Percentiles rank a stretch among this genome's conserved stretches.
These are phyloP conservation scores for Brassica hybrid DNA, from an alignment of 441 rosid genomes.

Conservation along the genomic window DNA sequence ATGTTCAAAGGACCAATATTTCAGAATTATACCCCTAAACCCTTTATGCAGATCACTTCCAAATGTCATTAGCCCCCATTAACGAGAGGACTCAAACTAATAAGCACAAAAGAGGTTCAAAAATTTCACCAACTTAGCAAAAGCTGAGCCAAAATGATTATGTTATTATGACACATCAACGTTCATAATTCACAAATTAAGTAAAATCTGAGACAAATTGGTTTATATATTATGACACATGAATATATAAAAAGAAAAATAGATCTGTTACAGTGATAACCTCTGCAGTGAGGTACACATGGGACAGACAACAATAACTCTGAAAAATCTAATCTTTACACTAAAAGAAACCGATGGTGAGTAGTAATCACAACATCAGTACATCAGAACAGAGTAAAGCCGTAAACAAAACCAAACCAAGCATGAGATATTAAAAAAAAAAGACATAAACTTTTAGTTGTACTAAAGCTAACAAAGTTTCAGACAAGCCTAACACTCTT, in stretches of 20 bases:
- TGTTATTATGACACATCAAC: neutral
- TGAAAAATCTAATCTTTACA: conserved; percentile 21
- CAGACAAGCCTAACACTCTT: conserved; percentile 1
- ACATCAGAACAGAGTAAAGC: conserved; percentile 20
- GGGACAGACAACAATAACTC: conserved; percentile 27
- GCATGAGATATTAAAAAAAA: neutral
- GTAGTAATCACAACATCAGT: neutral
- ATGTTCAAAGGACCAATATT: neutral
- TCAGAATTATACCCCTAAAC: neutral
- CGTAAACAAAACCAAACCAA: conserved; percentile 19
- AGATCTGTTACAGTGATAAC: conserved; percentile 20
- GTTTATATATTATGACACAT: neutral
- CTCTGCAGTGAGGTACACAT: conserved; percentile 29
- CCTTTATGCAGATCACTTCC: neutral
- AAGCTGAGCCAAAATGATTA: conserved; percentile 3
- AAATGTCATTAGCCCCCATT: conserved; percentile 4
- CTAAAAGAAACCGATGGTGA: conserved; percentile 24
- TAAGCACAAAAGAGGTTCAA: neutral
- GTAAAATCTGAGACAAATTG: neutral
- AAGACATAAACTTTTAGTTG: neutral
- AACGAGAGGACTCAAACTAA: conserved; percentile 8
- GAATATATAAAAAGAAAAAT: neutral
- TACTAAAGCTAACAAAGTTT: conserved; percentile 5
- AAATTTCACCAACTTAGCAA: neutral
- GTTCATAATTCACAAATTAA: neutral